Evolutionary conservation across 139 green algal genomes (phyloP).

Genomic region (Tetraselmis striata): DNA sequence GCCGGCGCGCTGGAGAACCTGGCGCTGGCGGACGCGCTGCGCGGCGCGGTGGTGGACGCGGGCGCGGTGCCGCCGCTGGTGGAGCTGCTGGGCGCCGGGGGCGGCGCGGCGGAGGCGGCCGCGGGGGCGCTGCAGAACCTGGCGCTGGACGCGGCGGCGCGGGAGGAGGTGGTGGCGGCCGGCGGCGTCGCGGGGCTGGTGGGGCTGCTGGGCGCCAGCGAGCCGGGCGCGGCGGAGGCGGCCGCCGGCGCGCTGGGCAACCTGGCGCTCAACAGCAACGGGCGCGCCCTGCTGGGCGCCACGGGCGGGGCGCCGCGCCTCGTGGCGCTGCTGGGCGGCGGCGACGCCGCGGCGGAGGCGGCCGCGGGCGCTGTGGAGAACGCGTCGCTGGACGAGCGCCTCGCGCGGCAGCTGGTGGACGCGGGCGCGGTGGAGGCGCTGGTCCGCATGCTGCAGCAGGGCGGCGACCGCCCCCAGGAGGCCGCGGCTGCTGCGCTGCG

Average conservation of each 20-base stretch:
- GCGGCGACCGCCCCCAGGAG: not conserved
- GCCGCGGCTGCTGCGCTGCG: not conserved
- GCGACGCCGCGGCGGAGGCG: not conserved
- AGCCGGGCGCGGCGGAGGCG: not conserved
- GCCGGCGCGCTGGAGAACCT: not conserved
- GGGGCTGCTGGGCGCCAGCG: not conserved
- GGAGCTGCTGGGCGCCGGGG: not conserved
- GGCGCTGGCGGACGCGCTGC: not conserved
- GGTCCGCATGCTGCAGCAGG: not conserved
- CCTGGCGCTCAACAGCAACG: not conserved
- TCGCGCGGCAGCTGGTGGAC: not conserved
- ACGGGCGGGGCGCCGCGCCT: not conserved
- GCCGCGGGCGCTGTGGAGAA: not conserved
- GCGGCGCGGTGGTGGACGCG: not conserved
- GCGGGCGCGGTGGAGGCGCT: not conserved
- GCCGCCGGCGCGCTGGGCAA: not conserved
- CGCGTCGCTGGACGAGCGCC: not conserved
- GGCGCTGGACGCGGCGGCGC: not conserved
- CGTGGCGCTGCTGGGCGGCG: not conserved
- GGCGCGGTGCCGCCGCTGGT: not conserved
- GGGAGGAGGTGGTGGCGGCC: not conserved
- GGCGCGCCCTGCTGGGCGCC: not conserved
- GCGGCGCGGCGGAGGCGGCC: too few species aligned
- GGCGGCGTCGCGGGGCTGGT: not conserved
- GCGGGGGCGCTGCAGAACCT: not conserved